These are phyloP conservation scores for Quercus tomentella DNA, from an alignment of 331 rosid species.

Conservation along the genomic window DNA sequence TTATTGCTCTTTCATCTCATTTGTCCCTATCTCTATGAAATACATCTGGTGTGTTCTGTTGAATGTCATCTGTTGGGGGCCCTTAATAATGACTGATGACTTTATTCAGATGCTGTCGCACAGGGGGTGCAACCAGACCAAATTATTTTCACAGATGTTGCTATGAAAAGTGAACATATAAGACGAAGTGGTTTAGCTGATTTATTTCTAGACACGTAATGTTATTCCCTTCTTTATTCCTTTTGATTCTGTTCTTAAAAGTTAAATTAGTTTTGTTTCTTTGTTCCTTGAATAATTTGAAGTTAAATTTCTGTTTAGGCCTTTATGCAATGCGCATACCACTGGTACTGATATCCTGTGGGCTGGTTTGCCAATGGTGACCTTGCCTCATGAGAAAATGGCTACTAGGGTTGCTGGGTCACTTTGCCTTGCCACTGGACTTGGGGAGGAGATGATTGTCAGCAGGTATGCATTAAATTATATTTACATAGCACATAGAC, in stretches of 20 bases:
- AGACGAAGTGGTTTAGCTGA: conserved; percentile 94
- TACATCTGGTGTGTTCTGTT: no score
- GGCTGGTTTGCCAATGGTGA: conserved; percentile 98
- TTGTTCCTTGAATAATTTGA: no score
- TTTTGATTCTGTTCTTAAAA: no score
- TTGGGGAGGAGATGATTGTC: conserved; percentile 97
- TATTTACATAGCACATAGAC: no score
- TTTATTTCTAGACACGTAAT: conserved; percentile 79
- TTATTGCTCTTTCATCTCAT: no score
- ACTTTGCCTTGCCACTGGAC: conserved; percentile 85
- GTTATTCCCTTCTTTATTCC: no score
- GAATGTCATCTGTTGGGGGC: no score
- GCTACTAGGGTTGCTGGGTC: conserved; percentile 99
- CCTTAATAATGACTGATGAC: background rate
- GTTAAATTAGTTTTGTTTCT: no score
- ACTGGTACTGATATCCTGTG: conserved; percentile 96
- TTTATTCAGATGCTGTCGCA: conserved; percentile 68
- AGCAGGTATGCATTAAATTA: conserved; percentile 39
- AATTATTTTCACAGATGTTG: conserved; percentile 95
- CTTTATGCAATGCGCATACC: conserved; percentile 98
- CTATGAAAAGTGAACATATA: conserved; percentile 93
- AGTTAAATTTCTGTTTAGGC: conserved; percentile 39
- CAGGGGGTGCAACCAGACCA: conserved; percentile 95
- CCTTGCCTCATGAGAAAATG: conserved; percentile 96
- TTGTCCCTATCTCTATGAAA: no score